A percentile compares a stretch with the other conserved stretches of the same genome.
These are phyloP conservation scores for Seminavis robusta DNA, from an alignment of 108 stramenopile genomes.

Conservation along the genomic window DNA sequence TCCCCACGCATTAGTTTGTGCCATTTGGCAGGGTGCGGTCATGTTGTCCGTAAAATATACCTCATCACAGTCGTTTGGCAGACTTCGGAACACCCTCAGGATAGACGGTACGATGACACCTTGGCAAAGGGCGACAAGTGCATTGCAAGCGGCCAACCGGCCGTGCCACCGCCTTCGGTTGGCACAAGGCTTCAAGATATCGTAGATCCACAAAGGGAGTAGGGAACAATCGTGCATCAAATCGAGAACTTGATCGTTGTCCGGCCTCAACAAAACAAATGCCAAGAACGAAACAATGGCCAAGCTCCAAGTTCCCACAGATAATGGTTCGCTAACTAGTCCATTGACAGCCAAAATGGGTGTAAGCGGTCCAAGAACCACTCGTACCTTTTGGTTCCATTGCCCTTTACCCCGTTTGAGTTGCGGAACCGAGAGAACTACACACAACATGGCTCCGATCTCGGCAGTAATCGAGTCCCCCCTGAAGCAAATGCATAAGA, in stretches of 20 bases:
- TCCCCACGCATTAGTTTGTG: no score
- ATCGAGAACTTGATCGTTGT: not conserved
- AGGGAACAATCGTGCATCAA: not conserved
- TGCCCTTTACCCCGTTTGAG: not conserved
- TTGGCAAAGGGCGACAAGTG: no score
- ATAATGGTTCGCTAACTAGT: not conserved
- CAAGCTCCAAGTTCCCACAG: not conserved
- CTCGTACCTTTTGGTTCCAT: not conserved
- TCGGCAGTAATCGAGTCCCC: no score
- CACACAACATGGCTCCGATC: not conserved
- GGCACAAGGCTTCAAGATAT: not conserved
- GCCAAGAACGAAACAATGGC: not conserved
- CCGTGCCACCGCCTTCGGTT: not conserved
- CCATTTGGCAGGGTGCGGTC: no score
- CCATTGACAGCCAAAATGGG: not conserved
- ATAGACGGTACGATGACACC: no score
- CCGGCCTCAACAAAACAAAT: constrained; percentile 1
- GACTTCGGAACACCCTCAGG: no score
- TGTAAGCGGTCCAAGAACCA: not conserved
- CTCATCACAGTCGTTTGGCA: no score
- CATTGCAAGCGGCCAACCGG: not conserved
- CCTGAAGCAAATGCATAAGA: no score
- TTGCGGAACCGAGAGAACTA: not conserved
- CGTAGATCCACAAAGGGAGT: not conserved
- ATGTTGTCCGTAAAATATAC: no score